Evolutionary conservation across 768 basidiomycete species (phyloP).

Genomic region (Boletus huronensis): DNA sequence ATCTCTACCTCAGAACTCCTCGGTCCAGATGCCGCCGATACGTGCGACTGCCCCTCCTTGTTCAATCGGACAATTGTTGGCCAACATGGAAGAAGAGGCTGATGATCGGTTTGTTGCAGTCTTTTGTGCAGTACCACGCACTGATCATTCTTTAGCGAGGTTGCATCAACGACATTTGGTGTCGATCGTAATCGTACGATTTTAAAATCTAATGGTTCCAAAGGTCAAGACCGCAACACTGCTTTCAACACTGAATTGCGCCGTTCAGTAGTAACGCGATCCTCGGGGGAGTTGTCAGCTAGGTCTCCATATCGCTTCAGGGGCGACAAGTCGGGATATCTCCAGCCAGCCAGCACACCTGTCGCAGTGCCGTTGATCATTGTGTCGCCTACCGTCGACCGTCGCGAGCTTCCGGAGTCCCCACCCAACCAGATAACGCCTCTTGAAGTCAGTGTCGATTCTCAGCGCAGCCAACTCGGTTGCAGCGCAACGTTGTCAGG

Average conservation of each 20-base stretch:
- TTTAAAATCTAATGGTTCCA: not conserved
- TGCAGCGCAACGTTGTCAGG: not conserved
- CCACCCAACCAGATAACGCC: not conserved
- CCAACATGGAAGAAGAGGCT: not conserved
- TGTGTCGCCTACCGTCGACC: not conserved
- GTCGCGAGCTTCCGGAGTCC: not conserved
- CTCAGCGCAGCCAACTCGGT: not conserved
- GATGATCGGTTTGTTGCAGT: constrained; percentile 9
- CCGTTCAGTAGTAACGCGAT: not conserved
- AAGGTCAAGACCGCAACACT: not conserved
- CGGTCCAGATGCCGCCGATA: not conserved
- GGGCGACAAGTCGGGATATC: not conserved
- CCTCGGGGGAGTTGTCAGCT: not conserved
- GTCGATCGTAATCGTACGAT: not conserved
- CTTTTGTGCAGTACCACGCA: not conserved
- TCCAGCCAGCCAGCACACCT: not conserved
- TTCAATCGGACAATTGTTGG: not conserved
- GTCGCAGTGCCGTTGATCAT: not conserved
- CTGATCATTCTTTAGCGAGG: constrained; percentile 10
- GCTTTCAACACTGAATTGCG: not conserved
- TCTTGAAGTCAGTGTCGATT: not conserved
- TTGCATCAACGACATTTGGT: not conserved
- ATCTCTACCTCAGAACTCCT: not conserved
- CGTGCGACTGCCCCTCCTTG: not conserved
- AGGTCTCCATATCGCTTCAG: not conserved